Conservation (phyloP, 495 filamentous ascomycete genomes). For the Astrocystis sublimbata region DNA sequence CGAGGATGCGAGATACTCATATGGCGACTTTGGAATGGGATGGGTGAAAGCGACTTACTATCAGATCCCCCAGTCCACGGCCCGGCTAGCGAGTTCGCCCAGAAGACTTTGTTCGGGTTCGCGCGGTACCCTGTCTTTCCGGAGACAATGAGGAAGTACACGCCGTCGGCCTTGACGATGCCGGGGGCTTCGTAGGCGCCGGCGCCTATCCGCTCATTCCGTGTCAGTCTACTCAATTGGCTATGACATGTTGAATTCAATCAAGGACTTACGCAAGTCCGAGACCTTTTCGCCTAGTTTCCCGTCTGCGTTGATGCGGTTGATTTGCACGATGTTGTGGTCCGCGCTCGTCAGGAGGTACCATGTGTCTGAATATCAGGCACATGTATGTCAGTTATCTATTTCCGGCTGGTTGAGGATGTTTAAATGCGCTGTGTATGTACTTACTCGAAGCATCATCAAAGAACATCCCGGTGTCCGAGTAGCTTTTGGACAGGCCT, state of each 20-base stretch:
- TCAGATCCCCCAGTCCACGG: constrained; percentile 41
- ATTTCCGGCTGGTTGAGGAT: not conserved
- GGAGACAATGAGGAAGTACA: constrained; percentile 47
- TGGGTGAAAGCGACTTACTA: constrained; percentile 6
- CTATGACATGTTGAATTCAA: not conserved
- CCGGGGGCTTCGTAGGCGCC: constrained; percentile 49
- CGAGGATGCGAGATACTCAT: not conserved
- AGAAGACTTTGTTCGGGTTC: constrained; percentile 50
- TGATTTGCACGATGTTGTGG: constrained; percentile 51
- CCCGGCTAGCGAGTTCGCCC: constrained; percentile 34
- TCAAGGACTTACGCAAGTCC: constrained; percentile 32
- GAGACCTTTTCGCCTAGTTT: constrained; percentile 33
- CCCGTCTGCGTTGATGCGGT: constrained; percentile 46
- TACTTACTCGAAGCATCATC: constrained; percentile 37
- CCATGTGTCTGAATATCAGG: no score
- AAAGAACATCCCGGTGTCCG: constrained; percentile 49
- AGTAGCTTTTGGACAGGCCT: constrained; percentile 29
- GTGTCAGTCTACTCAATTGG: no score
- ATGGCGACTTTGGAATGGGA: not conserved
- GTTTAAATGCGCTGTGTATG: not conserved
- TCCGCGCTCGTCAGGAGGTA: constrained; percentile 49
- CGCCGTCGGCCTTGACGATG: constrained; percentile 41
- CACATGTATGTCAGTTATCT: no score
- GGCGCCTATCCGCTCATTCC: constrained; percentile 21
- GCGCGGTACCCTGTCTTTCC: constrained; percentile 46